Percentiles rank a stretch among this genome's conserved stretches.
These are phyloP conservation scores for Boeremia lycopersici DNA, from an alignment of 2,329 filamentous ascomycete species.

Conservation along the genomic window DNA sequence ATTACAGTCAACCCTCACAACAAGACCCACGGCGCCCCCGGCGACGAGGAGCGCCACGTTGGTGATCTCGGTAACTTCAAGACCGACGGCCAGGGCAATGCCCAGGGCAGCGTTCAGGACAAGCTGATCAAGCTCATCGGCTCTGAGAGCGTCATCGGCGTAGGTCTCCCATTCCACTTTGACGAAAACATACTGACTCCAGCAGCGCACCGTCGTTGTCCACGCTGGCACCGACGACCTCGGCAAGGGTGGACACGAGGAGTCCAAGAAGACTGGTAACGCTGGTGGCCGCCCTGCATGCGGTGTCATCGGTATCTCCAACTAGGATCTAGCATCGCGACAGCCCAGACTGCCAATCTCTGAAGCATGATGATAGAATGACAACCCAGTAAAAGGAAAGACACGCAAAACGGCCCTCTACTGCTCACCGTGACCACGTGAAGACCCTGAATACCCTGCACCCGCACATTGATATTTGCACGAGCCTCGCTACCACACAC, in stretches of 20 bases:
- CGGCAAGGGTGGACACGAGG: conserved; percentile 86
- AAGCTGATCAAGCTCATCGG: conserved; percentile 93
- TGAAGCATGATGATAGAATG: not conserved
- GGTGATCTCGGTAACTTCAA: conserved; percentile 97
- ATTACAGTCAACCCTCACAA: conserved; percentile 85
- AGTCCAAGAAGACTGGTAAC: conserved; percentile 98
- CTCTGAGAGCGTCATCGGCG: conserved; percentile 90
- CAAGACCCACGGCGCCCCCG: conserved; percentile 90
- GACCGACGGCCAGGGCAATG: conserved; percentile 91
- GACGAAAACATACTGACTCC: conserved; percentile 15
- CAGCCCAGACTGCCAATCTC: not conserved
- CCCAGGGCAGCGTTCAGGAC: conserved; percentile 80
- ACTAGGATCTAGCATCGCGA: conserved; percentile 55
- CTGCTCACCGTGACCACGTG: not conserved
- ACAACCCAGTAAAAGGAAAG: not conserved
- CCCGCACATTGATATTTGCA: not conserved
- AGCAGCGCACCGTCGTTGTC: conserved; percentile 87
- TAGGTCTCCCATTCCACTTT: conserved; percentile 50
- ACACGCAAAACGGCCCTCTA: not conserved
- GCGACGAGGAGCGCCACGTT: conserved; percentile 86
- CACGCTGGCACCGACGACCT: conserved; percentile 97
- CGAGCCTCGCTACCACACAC: not conserved
- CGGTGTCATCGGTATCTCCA: conserved; percentile 91
- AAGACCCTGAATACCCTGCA: not conserved
- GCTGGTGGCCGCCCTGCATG: conserved; percentile 92